These are phyloP conservation scores for Neonectria punicea DNA, from an alignment of 2,329 filamentous ascomycete genomes.

Conservation along the genomic window DNA sequence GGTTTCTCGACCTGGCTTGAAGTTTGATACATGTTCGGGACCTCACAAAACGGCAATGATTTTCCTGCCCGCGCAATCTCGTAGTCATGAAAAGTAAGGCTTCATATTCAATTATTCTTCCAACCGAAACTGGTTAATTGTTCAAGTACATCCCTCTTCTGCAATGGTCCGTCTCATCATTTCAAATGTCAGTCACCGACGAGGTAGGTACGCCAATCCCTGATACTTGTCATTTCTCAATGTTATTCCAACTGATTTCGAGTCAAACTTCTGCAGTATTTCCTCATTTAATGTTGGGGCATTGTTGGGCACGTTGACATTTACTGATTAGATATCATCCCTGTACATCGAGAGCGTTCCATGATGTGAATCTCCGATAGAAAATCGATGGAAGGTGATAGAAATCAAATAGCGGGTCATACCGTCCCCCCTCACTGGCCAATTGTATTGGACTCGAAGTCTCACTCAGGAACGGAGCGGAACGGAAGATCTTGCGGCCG, in stretches of 20 bases:
- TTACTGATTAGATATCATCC: neutral
- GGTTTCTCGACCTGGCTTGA: neutral
- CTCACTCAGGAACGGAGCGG: constrained; percentile 14
- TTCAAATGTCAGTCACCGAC: neutral
- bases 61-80: neutral
- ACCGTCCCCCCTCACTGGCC: neutral
- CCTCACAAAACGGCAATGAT: neutral
- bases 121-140: neutral
- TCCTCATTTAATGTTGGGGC: neutral
- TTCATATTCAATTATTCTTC: neutral
- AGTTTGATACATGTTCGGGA: neutral
- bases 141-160: neutral
- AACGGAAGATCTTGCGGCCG: constrained; percentile 40
- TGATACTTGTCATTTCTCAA: neutral
- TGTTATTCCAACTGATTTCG: neutral
- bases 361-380: neutral
- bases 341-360: too few species aligned
- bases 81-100: neutral
- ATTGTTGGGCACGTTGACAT: neutral
- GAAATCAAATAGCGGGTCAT: neutral
- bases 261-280: neutral
- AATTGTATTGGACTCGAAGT: constrained; percentile 21
- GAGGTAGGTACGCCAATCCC: neutral
- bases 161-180: neutral
- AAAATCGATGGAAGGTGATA: constrained; percentile 1